Conservation (phyloP, 441 rosid genomes). For the Gossypium trilobum region DNA sequence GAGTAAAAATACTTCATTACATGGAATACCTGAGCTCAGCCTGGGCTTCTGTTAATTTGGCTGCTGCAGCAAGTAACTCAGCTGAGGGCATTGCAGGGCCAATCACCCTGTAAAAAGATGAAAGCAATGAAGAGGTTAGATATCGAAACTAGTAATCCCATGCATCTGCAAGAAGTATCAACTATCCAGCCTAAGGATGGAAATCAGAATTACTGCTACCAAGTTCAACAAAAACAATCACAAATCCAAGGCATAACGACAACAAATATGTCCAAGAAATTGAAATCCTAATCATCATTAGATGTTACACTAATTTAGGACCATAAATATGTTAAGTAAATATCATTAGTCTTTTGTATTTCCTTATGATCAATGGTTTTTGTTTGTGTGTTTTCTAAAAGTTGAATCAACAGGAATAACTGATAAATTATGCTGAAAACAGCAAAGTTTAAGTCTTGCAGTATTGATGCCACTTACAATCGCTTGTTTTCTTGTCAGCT, state of each 20-base stretch:
- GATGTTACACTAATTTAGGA: neutral
- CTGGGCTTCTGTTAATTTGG: conserved; percentile 87
- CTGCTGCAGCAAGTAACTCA: conserved; percentile 85
- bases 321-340: neutral
- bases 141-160: neutral
- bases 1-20: neutral
- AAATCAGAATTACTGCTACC: neutral
- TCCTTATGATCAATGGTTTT: neutral
- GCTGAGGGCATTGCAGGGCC: conserved; percentile 96
- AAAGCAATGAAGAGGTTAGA: conserved; percentile 11
- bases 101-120: conserved; percentile 46
- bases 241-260: neutral
- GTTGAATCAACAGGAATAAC: neutral
- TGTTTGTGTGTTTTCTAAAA: neutral
- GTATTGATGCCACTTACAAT: neutral
- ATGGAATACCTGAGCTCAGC: conserved; percentile 60
- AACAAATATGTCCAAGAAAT: neutral
- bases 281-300: neutral
- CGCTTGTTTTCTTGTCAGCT: neutral
- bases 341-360: neutral
- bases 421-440: neutral
- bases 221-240: neutral
- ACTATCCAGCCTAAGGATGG: neutral
- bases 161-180: neutral
- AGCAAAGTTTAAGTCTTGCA: neutral